These are phyloP conservation scores for Fraxinus paxiana DNA, from an alignment of 305 asterid genomes.

Conservation along the genomic window DNA sequence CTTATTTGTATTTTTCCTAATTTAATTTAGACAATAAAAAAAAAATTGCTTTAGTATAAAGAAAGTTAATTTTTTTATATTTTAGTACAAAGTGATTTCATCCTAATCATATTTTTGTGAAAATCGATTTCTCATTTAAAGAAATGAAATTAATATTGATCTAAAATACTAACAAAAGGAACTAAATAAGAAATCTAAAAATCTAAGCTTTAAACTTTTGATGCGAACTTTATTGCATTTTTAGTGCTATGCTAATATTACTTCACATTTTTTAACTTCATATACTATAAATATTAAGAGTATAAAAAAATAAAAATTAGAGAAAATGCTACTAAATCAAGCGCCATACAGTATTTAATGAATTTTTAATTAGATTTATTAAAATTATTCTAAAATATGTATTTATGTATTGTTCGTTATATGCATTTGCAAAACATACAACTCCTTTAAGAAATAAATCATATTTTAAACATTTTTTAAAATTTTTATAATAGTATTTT, in stretches of 20 bases:
- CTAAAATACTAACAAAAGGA: background rate
- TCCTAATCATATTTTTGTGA: background rate
- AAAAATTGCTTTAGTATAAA: background rate
- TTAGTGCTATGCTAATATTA: background rate
- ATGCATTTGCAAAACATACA: background rate
- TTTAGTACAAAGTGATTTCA: background rate
- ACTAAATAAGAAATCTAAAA: background rate
- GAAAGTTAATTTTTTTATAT: background rate
- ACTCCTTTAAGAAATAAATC: background rate
- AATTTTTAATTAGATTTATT: background rate
- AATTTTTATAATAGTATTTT: too few species aligned
- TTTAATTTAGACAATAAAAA: background rate
- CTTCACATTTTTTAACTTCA: background rate
- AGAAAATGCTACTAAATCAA: background rate
- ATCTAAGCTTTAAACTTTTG: background rate
- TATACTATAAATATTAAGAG: background rate
- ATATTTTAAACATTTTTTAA: too few species aligned
- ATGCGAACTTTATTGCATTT: background rate
- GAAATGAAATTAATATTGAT: background rate
- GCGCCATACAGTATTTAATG: background rate
- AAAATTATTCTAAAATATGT: background rate
- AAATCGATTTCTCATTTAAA: background rate
- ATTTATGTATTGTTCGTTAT: background rate
- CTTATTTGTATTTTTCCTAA: background rate
- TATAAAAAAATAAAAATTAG: background rate